Evolutionary conservation across 2,329 filamentous ascomycete genomes (phyloP).

Genomic region (Epichloe scottii): DNA sequence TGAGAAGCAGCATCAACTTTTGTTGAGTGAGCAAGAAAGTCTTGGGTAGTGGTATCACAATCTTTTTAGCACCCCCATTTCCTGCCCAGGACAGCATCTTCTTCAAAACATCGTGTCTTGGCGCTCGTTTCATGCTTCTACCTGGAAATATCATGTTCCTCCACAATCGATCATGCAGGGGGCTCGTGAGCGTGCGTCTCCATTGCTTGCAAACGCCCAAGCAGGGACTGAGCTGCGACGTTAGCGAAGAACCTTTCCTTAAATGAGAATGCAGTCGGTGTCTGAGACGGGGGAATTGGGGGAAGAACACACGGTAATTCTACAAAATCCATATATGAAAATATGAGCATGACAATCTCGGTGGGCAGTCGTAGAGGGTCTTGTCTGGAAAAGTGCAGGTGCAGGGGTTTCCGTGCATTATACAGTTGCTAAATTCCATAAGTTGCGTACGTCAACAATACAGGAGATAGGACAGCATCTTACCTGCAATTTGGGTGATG

Average conservation of each 20-base stretch:
- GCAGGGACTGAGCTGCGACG: conserved; percentile 14
- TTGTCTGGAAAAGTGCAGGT: conserved; percentile 19
- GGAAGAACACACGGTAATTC: conserved; percentile 16
- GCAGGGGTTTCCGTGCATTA: conserved; percentile 21
- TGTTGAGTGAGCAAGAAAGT: conserved; percentile 18
- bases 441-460: background rate
- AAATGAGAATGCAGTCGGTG: background rate
- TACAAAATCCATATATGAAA: conserved; percentile 21
- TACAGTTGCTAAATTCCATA: conserved; percentile 19
- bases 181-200: conserved; percentile 17
- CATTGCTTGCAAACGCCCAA: conserved; percentile 21
- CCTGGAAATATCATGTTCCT: conserved; percentile 17
- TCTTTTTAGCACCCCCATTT: conserved; percentile 15
- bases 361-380: conserved; percentile 24
- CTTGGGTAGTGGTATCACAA: conserved; percentile 15
- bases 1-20: conserved; percentile 16
- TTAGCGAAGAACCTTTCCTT: conserved; percentile 1
- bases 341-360: conserved; percentile 25
- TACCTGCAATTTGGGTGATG: conserved; percentile 22
- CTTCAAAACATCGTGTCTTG: conserved; percentile 13
- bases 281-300: background rate
- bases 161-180: conserved; percentile 19
- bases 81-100: conserved; percentile 21
- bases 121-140: conserved; percentile 11
- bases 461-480: background rate